phyloP scores from a whole-genome alignment of 2,329 filamentous ascomycete genomes.

The Fusarium bulbicola region DNA sequence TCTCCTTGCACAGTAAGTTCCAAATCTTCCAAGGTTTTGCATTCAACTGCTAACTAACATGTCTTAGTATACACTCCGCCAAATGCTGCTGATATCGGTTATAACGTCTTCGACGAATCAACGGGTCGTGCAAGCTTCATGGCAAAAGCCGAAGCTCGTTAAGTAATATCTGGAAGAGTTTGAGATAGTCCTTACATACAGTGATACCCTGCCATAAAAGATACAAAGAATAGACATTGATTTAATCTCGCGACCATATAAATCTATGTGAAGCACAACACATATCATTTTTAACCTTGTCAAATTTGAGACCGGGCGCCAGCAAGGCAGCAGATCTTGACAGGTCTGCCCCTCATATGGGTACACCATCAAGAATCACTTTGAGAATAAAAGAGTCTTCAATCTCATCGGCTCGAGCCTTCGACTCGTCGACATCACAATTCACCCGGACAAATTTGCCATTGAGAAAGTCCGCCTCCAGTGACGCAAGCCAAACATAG shows the following conservation, averaged over 20 bases:
- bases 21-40: accelerated
- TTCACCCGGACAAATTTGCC: conserved; percentile 2
- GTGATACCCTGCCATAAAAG: neutral
- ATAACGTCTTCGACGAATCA: conserved; percentile 10
- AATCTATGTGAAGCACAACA: neutral
- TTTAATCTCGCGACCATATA: neutral
- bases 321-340: neutral
- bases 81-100: conserved; percentile 12
- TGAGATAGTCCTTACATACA: neutral
- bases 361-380: neutral
- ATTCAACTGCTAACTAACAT: accelerated
- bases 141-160: neutral
- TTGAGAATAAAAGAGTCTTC: neutral
- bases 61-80: conserved; percentile 2
- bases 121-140: conserved; percentile 8
- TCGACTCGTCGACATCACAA: neutral
- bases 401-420: neutral
- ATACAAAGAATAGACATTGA: neutral
- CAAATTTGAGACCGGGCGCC: too few relatives aligned
- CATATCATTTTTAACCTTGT: accelerated
- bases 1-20: conserved; percentile 4
- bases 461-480: neutral
- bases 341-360: neutral
- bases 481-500: neutral
- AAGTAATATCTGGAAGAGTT: neutral